Base-by-base conservation (phyloP, 2,329 filamentous ascomycete genomes). In the Xylariaceae sp. region DNA sequence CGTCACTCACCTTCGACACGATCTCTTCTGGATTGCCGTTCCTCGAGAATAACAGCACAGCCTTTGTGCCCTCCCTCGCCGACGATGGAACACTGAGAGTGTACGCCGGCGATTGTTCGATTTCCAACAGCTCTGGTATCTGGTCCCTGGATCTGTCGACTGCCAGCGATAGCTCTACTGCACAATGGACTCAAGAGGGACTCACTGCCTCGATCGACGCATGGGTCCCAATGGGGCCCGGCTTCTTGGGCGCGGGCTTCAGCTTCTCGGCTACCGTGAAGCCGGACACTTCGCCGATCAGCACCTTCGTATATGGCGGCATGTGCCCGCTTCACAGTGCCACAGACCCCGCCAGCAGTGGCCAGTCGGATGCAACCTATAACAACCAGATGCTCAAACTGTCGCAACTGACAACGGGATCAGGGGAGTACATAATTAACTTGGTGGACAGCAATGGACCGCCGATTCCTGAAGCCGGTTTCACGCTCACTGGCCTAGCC, bases 391-490 rank as follows among this genome's bases (percentile, higher is more conserved):
- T 96, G 88, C 74, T 90, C 59, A 82, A 81, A 30, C 73, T 93
- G n/a, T 73, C 81, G 0, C 78, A 88, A 0, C 70, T 75, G 1
- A 62, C 70, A 4, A 65, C 67, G 7, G 66, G 70, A 2, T 49
- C 71, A 52, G 61, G 69, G 48, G 62, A 66, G 18, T 78, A 78
- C 67, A 66, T 69, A 2, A 67, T 77, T 62, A 67, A 73, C 55
- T 67, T 76, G 3, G 72, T 80, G 44, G 68, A 75, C 15, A 75
- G 71, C 63, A 71, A 82, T 51, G 88, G 87, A 73, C 88, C 68
- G 0, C 89, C 90, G 0, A 82, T 92, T 49, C 81, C 91, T 1
- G 91, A 95, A 74, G 93, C 93, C 7, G 93, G 93, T 7, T 95
- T 96, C 74, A 88, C 87, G 0, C 82, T 96, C 54, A 96, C 92